A percentile compares a stretch with the other conserved stretches of the same genome.
Evolutionary conservation across 768 basidiomycete species (phyloP).

Genomic region (Tylopilus subfusipes): DNA sequence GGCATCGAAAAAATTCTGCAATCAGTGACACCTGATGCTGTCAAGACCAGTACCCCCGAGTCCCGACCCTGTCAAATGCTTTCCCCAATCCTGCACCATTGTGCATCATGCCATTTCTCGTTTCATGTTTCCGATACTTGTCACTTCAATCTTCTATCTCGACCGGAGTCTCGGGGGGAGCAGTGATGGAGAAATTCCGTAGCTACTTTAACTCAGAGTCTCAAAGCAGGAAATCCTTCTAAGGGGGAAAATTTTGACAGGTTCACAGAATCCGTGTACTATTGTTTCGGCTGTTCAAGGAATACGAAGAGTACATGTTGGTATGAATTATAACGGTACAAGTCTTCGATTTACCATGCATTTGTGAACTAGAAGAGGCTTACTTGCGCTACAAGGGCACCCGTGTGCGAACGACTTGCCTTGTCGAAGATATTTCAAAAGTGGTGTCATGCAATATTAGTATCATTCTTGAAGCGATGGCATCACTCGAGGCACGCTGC

Average conservation of each 20-base stretch:
- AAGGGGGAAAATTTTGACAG: not conserved
- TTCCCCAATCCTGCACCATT: not conserved
- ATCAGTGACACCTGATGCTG: not conserved
- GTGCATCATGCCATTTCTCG: conserved; percentile 2
- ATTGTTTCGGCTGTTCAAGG: conserved; percentile 2
- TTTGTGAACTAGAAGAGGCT: not conserved
- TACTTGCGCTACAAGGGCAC: not conserved
- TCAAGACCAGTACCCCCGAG: not conserved
- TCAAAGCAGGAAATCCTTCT: not conserved
- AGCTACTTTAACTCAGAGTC: not conserved
- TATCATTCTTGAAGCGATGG: not conserved
- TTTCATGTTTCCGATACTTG: no score
- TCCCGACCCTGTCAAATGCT: conserved; percentile 14
- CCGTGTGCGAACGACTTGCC: not conserved
- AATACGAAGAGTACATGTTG: not conserved
- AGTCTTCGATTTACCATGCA: no score
- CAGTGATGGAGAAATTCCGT: not conserved
- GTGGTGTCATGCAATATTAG: no score
- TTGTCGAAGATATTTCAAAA: not conserved
- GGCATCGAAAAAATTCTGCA: not conserved
- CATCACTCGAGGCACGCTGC: not conserved
- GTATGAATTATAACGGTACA: conserved; percentile 1
- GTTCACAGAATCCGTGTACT: not conserved
- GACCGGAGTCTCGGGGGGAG: not conserved
- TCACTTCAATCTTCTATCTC: not conserved